Conservation (phyloP, 495 filamentous ascomycete genomes). For the Cladorrhinum samala region DNA sequence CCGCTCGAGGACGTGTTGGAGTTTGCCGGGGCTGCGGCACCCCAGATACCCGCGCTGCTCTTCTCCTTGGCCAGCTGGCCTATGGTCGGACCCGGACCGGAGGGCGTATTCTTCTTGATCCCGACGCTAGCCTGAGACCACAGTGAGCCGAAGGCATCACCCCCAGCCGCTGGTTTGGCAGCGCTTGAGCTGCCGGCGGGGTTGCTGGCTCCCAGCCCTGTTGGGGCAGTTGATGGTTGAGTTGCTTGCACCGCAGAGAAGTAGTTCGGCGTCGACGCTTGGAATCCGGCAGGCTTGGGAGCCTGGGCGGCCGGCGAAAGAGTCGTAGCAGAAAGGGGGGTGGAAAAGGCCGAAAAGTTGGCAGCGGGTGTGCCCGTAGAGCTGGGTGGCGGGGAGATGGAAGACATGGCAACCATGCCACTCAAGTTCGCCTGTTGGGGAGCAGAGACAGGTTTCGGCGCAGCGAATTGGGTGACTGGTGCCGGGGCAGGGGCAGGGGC, state of each 20-base stretch:
- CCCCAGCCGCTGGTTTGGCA: conserved; percentile 51
- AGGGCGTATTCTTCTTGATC: conserved; percentile 66
- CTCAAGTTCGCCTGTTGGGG: conserved; percentile 73
- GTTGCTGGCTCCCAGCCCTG: conserved; percentile 21
- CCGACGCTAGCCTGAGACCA: conserved; percentile 74
- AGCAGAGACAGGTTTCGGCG: conserved; percentile 75
- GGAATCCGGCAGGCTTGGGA: conserved; percentile 61
- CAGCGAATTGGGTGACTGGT: conserved; percentile 59
- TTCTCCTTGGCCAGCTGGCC: conserved; percentile 95
- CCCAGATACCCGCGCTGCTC: conserved; percentile 91
- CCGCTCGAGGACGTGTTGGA: conserved; percentile 3
- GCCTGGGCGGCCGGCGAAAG: conserved; percentile 38
- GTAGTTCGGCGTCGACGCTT: conserved; percentile 82
- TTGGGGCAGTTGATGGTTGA: conserved; percentile 16
- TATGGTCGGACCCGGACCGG: conserved; percentile 61
- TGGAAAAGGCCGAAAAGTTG: conserved; percentile 50
- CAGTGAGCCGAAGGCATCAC: conserved; percentile 82
- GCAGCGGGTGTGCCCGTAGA: conserved; percentile 47
- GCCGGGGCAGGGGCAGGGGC: conserved; percentile 51
- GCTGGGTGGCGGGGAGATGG: conserved; percentile 65
- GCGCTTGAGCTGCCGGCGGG: conserved; percentile 22
- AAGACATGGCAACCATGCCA: conserved; percentile 72
- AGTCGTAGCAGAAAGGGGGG: conserved; percentile 39
- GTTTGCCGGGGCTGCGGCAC: conserved; percentile 29
- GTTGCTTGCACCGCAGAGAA: conserved; percentile 68